phyloP scores from a whole-genome alignment of 176 grass and related monocot genomes.

The Coix lacrymajobi region DNA sequence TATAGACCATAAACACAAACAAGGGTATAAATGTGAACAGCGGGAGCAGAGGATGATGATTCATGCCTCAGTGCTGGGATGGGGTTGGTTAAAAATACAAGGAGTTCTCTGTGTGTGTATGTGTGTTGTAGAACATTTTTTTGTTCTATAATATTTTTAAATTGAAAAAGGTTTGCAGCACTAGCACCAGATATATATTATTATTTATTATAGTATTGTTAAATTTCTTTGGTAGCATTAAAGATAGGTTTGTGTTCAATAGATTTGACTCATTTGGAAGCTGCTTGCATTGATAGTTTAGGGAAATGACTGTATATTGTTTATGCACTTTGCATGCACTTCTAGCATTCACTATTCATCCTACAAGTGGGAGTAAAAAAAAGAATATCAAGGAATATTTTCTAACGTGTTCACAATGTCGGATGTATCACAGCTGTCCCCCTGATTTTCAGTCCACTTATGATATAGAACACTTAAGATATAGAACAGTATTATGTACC shows the following conservation, averaged over 20 bases:
- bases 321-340: neutral
- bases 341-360: neutral
- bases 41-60: neutral
- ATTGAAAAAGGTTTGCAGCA: neutral
- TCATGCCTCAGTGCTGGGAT: neutral
- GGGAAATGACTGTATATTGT: neutral
- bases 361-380: neutral
- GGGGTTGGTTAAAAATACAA: neutral
- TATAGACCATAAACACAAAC: neutral
- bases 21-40: neutral
- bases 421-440: neutral
- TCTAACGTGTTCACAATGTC: neutral
- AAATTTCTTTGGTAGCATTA: neutral
- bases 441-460: neutral
- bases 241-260: neutral
- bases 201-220: neutral
- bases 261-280: neutral
- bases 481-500: neutral
- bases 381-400: neutral
- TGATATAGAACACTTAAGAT: too few relatives aligned
- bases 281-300: too few relatives aligned
- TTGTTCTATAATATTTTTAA: neutral
- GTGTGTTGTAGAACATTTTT: neutral
- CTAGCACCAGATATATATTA: neutral
- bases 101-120: neutral